Base-by-base conservation (phyloP, 148 eudicot genomes). In the Tetragonia tetragonoides region DNA sequence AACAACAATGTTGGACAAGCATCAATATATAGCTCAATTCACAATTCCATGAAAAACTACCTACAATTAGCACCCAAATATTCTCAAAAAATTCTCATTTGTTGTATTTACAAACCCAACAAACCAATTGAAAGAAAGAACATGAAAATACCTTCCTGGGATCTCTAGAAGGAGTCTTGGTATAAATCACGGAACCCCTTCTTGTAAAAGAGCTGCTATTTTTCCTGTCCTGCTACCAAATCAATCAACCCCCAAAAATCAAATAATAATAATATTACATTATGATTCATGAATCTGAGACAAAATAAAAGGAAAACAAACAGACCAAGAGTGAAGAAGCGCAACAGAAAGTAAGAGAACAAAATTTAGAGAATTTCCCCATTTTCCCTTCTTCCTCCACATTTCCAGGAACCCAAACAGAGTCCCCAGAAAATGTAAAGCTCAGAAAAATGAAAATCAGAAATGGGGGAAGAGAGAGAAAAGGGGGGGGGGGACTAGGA, bases 91-190 rank as follows among this genome's bases (percentile, higher is more conserved):
- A 9, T 7, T 21, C 37, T 10, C 3, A 23, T 40, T 46, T 12
- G 20, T n/a, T 44, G 10, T 20, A 10, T 3, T 1, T 12, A 47
- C 3, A 46, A 46, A 51, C 21, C 61, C 74, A 28, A 16, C 4
- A 21, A 24, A 34, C n/a, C 37, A 14, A 37, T 54, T n/a, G 7
- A 17, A 54, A 17, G 15, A 21, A 62, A 71, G 10, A 6, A 5
- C 16, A 42, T 10, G 16, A 61, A 64, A 15, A 54, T 78, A 91
- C 98, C 93, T 92, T 94, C 81, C 76, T 88, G 79, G 84, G 86
- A 82, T 94, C 97, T 81, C 88, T 86, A 37, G 95, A 82, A 67
- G 98, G 97, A 67, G 91, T 87, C 82, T 92, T 92, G 34, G 98
- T 92, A 74, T 91, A 87, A 76, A 85, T 80, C 88, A 94, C 79